These are phyloP conservation scores for Aureobasidium musti DNA, from an alignment of 2,329 filamentous ascomycete genomes.

Conservation along the genomic window DNA sequence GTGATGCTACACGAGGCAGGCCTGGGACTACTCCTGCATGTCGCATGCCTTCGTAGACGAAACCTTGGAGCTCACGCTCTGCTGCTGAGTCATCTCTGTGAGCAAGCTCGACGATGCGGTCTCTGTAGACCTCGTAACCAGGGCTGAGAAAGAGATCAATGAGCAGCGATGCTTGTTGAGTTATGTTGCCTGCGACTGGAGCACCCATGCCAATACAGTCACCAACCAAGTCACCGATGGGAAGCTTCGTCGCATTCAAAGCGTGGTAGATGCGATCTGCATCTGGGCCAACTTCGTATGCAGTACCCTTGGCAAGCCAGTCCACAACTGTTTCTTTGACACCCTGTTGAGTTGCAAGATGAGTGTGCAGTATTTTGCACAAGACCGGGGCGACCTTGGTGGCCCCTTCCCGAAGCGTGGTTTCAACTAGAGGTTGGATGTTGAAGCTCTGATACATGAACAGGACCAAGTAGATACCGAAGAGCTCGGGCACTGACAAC, in stretches of 20 bases:
- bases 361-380: conserved; percentile 47
- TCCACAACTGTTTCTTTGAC: conserved; percentile 49
- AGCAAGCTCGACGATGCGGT: conserved; percentile 54
- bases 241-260: conserved; percentile 50
- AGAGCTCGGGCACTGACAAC: conserved; percentile 51
- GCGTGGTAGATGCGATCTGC: conserved; percentile 57
- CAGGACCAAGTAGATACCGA: conserved; percentile 49
- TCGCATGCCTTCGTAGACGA: conserved; percentile 58
- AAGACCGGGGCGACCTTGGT: conserved; percentile 46
- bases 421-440: conserved; percentile 53
- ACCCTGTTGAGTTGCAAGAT: conserved; percentile 51
- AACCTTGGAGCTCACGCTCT: conserved; percentile 54
- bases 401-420: conserved; percentile 52
- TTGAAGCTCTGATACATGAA: conserved; percentile 59
- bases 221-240: conserved; percentile 52
- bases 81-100: conserved; percentile 48
- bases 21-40: conserved; percentile 56
- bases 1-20: conserved; percentile 54
- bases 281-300: conserved; percentile 53
- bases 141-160: conserved; percentile 56
- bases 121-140: conserved; percentile 55
- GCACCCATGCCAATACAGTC: conserved; percentile 55
- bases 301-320: conserved; percentile 52
- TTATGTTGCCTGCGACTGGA: conserved; percentile 55
- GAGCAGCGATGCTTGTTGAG: conserved; percentile 56